A percentile compares a stretch with the other conserved stretches of the same genome.
These are phyloP conservation scores for Leishmania braziliensis DNA, from an alignment of 208 protist species.

Conservation along the genomic window DNA sequence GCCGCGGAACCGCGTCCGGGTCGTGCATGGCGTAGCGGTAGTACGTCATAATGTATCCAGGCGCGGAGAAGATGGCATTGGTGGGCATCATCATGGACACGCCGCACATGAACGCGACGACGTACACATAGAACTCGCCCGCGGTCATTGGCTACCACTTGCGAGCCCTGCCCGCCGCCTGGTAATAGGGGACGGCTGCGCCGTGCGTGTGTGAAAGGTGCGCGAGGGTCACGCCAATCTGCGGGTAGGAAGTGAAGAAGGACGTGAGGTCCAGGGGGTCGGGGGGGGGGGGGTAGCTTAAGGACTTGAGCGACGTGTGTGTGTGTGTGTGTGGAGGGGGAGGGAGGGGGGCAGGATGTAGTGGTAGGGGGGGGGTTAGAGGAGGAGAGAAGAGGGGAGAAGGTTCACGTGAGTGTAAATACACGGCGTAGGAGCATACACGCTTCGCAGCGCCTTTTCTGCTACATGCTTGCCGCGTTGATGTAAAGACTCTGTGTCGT, in stretches of 20 bases:
- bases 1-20: constrained; percentile 23
- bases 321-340: background rate
- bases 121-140: constrained; percentile 55
- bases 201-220: background rate
- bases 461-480: background rate
- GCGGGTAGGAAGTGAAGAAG: too few species aligned
- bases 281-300: too few species aligned
- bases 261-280: too few species aligned
- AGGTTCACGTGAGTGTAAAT: background rate
- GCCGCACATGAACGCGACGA: constrained; percentile 68
- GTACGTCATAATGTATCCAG: constrained; percentile 69
- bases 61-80: constrained; percentile 83
- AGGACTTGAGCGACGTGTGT: too few species aligned
- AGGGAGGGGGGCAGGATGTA: background rate
- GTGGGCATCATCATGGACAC: constrained; percentile 80
- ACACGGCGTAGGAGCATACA: background rate
- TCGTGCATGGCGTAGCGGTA: constrained; percentile 58
- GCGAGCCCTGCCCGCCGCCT: background rate
- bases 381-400: background rate
- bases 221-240: too few species aligned
- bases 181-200: background rate
- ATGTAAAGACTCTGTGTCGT: background rate
- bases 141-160: constrained; percentile 22
- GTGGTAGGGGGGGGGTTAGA: background rate
- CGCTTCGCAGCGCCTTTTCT: background rate